phyloP scores from a whole-genome alignment of 2,329 filamentous ascomycete genomes.

The Colletotrichum neosansevieriae region DNA sequence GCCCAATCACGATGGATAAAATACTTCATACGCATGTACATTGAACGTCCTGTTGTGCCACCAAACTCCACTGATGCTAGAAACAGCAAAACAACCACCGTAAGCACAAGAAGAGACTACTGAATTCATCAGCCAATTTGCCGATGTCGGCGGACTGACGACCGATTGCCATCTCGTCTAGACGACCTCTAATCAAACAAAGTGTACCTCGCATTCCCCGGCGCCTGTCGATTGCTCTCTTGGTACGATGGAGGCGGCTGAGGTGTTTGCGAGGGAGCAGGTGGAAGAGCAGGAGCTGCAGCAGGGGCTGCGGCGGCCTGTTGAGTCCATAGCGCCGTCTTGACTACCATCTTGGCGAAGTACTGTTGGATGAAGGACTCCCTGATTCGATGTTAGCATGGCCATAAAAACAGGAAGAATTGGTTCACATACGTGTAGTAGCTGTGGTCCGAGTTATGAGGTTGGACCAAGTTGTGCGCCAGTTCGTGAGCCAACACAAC shows the following conservation, averaged over 20 bases:
- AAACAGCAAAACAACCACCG: neutral
- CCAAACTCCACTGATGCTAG: constrained; percentile 25
- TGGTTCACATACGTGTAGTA: constrained; percentile 76
- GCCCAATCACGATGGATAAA: too few species aligned
- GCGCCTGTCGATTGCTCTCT: constrained; percentile 35
- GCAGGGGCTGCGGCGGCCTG: constrained; percentile 2
- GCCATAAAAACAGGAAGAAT: neutral
- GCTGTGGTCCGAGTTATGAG: constrained; percentile 83
- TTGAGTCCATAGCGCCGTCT: constrained; percentile 56
- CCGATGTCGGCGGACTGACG: neutral
- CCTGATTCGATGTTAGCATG: constrained; percentile 51
- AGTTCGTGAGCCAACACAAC: constrained; percentile 96
- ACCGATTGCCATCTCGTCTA: neutral
- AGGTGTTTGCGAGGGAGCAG: constrained; percentile 11
- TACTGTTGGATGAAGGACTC: constrained; percentile 85
- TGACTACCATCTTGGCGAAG: constrained; percentile 76
- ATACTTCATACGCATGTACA: neutral
- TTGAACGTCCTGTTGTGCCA: neutral
- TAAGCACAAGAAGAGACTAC: neutral
- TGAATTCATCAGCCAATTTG: constrained; percentile 3
- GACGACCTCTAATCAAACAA: constrained; percentile 38
- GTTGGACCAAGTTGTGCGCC: constrained; percentile 88
- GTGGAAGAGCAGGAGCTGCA: constrained; percentile 23
- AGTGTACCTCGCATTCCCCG: constrained; percentile 30
- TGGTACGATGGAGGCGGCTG: constrained; percentile 35